phyloP scores from a whole-genome alignment of 2,329 filamentous ascomycete genomes.

The Cryphonectria japonica region DNA sequence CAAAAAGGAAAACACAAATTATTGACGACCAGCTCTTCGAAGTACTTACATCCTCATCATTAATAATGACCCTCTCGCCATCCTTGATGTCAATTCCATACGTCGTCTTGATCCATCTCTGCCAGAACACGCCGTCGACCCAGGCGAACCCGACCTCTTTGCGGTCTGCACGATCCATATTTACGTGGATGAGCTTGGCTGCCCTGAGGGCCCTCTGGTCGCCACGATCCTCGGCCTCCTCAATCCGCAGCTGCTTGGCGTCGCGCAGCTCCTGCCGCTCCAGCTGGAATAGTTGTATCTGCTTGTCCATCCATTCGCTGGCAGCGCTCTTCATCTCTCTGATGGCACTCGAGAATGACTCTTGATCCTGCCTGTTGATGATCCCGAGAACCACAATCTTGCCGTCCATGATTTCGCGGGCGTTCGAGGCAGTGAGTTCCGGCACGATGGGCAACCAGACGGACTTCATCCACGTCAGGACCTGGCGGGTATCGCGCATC shows the following conservation, averaged over 20 bases:
- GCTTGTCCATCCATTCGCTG: conserved; percentile 97
- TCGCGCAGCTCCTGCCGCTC: conserved; percentile 93
- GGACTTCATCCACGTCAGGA: conserved; percentile 91
- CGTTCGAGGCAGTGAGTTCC: conserved; percentile 88
- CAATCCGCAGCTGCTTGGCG: conserved; percentile 91
- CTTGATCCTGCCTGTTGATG: conserved; percentile 76
- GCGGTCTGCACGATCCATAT: conserved; percentile 83
- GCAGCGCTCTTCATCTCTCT: conserved; percentile 95
- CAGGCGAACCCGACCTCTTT: conserved; percentile 95
- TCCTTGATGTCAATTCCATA: conserved; percentile 89
- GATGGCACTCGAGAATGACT: conserved; percentile 77
- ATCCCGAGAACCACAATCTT: conserved; percentile 95
- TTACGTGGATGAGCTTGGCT: conserved; percentile 89
- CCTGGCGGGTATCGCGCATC: conserved; percentile 83
- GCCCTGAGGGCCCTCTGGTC: conserved; percentile 84
- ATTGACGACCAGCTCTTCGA: neutral
- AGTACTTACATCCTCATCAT: conserved; percentile 87
- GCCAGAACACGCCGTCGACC: conserved; percentile 97
- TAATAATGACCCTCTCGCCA: conserved; percentile 92
- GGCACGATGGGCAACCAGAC: conserved; percentile 97
- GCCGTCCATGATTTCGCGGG: conserved; percentile 91
- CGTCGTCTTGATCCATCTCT: conserved; percentile 92
- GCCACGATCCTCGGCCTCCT: conserved; percentile 91
- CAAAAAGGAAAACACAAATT: conserved; percentile 21
- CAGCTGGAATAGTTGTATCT: conserved; percentile 86